Evolutionary conservation across 2,329 filamentous ascomycete genomes (phyloP), one percentile per base, ranked within the genome.

Genomic region (Ampelomyces quisqualis): DNA sequence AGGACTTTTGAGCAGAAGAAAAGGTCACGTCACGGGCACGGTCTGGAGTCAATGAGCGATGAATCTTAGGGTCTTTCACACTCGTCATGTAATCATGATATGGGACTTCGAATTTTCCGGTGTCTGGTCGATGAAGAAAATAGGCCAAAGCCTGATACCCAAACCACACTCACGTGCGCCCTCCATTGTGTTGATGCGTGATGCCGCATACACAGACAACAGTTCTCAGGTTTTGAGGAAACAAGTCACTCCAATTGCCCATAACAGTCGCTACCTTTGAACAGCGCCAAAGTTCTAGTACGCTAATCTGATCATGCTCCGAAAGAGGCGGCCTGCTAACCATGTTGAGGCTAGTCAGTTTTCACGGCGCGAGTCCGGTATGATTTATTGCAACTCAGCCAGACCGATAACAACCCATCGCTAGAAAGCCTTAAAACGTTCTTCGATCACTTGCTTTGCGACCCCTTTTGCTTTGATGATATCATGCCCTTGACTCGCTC

Each of bases 1-100:
- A 39, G 47, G 47, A 49, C 44, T 47, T 53, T 52, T 29, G 36
- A 51, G 51, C 30, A 38, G 53, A 49, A 47, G 55, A 58, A 57
- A 57, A 46, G 58, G 57, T 51, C 55, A 55, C 41, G 57, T 57
- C 56, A 64, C 62, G 57, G 61, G 57, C 54, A 65, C 53, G 64
- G 61, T 60, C 58, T 60, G 54, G 63, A 65, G 63, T 66, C 61
- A 63, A 67, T 63, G 60, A 67, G 64, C 62, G 59, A 67, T 64
- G 62, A 63, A 65, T 64, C 60, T 63, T 53, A 60, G 60, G 62
- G 60, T 60, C 51, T 66, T 65, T 58, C 57, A 62, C 53, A 65
- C 55, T 58, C 58, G 55, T 61, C 56, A 60, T 63, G 59, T 63
- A 58, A 63, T 42, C 59, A 65, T 67, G 60, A 64, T 48, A 60